phyloP scores from a whole-genome alignment of 305 asterid species.

The Solanum hybrid region DNA sequence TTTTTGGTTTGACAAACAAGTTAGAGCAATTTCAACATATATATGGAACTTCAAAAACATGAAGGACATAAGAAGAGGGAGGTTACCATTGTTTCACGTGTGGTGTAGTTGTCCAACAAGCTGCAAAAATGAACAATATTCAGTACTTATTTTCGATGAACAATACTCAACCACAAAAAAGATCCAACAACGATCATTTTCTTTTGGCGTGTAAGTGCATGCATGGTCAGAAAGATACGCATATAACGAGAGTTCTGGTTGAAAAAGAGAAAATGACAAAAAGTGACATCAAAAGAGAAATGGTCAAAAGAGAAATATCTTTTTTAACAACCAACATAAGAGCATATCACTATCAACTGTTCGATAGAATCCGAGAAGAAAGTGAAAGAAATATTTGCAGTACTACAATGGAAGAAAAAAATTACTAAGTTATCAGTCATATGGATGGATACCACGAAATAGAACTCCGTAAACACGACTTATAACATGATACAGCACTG shows the following conservation, averaged over 20 bases:
- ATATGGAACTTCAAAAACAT: neutral
- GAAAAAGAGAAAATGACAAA: neutral
- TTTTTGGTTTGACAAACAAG: neutral
- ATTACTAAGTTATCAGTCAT: neutral
- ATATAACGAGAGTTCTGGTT: neutral
- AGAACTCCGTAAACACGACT: neutral
- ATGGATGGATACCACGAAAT: neutral
- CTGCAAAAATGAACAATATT: slow-evolving; percentile 35
- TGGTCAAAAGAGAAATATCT: neutral
- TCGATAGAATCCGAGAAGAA: neutral
- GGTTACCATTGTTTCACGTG: slow-evolving; percentile 71
- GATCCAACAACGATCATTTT: neutral
- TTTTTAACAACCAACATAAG: neutral
- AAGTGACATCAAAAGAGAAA: neutral
- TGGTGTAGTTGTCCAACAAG: slow-evolving; percentile 84
- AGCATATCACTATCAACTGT: neutral
- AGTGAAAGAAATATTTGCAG: neutral
- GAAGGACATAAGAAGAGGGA: neutral
- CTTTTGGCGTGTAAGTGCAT: neutral
- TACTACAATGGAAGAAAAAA: neutral
- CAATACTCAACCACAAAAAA: neutral
- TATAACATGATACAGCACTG: neutral
- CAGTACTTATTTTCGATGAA: neutral
- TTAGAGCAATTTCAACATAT: neutral
- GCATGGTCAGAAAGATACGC: neutral